phyloP scores from a whole-genome alignment of 164 flowering plant genomes.

The Vitis riparia region DNA sequence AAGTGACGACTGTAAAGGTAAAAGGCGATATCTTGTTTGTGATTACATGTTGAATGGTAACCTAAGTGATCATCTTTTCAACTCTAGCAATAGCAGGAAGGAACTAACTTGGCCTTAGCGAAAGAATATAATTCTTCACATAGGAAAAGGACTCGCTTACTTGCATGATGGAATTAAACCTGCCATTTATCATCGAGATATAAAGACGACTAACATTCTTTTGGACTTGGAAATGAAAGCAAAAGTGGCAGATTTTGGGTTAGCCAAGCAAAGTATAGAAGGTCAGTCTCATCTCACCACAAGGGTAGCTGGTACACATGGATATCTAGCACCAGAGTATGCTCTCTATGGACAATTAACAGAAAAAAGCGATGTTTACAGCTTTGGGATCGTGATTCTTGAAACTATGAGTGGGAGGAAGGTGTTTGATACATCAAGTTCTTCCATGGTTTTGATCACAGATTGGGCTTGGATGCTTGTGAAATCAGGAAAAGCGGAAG shows the following conservation, averaged over 20 bases:
- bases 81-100: not conserved
- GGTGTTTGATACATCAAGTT: conserved; percentile 23
- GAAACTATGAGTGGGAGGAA: conserved; percentile 39
- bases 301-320: conserved; percentile 37
- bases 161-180: conserved; percentile 39
- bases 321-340: conserved; percentile 39
- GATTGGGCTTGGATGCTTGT: conserved; percentile 44
- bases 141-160: conserved; percentile 39
- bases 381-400: conserved; percentile 39
- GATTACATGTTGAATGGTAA: conserved; percentile 43
- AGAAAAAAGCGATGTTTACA: conserved; percentile 43
- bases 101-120: conserved; percentile 35
- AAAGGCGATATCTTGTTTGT: no score
- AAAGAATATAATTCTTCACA: conserved; percentile 38
- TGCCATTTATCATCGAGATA: conserved; percentile 35
- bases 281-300: conserved; percentile 43
- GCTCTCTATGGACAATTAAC: conserved; percentile 42
- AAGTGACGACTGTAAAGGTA: no score
- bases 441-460: conserved; percentile 27
- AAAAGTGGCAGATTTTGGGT: conserved; percentile 37
- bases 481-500: conserved; percentile 21
- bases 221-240: conserved; percentile 37
- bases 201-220: conserved; percentile 37
- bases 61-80: conserved; percentile 25
- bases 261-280: conserved; percentile 30